Conservation (phyloP, 768 basidiomycete genomes). For the Pleurotus tuoliensis region DNA sequence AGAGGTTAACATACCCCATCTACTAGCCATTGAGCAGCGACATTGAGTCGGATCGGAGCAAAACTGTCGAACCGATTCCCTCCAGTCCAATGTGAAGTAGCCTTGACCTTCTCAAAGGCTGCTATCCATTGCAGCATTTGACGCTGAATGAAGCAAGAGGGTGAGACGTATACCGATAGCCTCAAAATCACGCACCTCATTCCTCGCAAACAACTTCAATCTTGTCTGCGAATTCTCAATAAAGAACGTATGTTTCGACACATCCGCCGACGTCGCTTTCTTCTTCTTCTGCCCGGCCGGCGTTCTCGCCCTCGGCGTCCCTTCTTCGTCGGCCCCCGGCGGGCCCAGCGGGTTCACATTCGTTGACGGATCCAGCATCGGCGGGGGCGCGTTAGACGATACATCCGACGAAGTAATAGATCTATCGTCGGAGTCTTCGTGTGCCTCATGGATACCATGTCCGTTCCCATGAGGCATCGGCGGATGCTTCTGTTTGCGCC, state of each 20-base stretch:
- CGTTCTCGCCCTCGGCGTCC: conserved; percentile 14
- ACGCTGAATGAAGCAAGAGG: conserved; percentile 40
- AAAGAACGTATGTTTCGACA: conserved; percentile 93
- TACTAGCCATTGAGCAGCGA: conserved; percentile 96
- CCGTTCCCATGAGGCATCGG: not conserved
- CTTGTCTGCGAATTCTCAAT: conserved; percentile 88
- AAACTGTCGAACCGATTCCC: conserved; percentile 92
- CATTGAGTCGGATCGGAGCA: conserved; percentile 88
- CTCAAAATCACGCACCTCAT: conserved; percentile 51
- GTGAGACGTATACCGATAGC: no score
- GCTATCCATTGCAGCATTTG: conserved; percentile 99
- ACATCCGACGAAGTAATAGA: conserved; percentile 30
- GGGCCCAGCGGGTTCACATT: conserved; percentile 51
- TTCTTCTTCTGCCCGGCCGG: conserved; percentile 40
- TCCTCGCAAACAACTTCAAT: conserved; percentile 82
- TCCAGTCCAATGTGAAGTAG: conserved; percentile 71
- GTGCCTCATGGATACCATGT: conserved; percentile 3
- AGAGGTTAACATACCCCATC: conserved; percentile 71
- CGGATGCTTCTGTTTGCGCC: conserved; percentile 16
- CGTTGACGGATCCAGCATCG: conserved; percentile 83
- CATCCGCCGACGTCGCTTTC: conserved; percentile 50
- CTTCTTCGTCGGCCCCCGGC: conserved; percentile 14
- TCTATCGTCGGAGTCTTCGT: conserved; percentile 17
- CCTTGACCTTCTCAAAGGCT: conserved; percentile 77
- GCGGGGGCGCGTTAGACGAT: conserved; percentile 38